These are phyloP conservation scores for Serendipita sp. DNA, from an alignment of 768 basidiomycete genomes.

Conservation along the genomic window DNA sequence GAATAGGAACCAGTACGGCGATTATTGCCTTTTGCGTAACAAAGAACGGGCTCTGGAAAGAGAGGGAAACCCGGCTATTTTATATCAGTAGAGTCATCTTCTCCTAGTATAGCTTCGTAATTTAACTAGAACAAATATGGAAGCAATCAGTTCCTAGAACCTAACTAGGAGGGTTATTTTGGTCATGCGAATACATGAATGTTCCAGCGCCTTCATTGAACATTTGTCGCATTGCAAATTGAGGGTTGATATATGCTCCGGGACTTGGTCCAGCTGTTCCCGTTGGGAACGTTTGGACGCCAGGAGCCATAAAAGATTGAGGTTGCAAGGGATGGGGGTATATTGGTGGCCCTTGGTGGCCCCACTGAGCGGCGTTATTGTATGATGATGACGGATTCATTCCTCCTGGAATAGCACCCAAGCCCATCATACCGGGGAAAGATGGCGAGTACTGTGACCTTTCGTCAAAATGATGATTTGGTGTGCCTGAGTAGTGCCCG, in stretches of 20 bases:
- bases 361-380: neutral
- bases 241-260: neutral
- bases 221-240: neutral
- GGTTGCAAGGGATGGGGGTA: neutral
- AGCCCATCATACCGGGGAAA: neutral
- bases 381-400: neutral
- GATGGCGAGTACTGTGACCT: neutral
- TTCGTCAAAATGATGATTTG: neutral
- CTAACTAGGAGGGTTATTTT: neutral
- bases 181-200: neutral
- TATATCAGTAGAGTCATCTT: neutral
- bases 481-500: neutral
- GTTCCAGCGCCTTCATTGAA: neutral
- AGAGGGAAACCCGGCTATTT: neutral
- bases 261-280: neutral
- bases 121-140: neutral
- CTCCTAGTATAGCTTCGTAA: too few species aligned
- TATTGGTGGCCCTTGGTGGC: neutral
- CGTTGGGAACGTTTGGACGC: neutral
- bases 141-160: too few species aligned
- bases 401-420: neutral
- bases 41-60: conserved; percentile 8
- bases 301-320: neutral
- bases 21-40: conserved; percentile 77
- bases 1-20: conserved; percentile 58